Evolutionary conservation across 2,329 filamentous ascomycete genomes (phyloP), one percentile per base, ranked within the genome.

Genomic region (Aspergillus neoniger): DNA sequence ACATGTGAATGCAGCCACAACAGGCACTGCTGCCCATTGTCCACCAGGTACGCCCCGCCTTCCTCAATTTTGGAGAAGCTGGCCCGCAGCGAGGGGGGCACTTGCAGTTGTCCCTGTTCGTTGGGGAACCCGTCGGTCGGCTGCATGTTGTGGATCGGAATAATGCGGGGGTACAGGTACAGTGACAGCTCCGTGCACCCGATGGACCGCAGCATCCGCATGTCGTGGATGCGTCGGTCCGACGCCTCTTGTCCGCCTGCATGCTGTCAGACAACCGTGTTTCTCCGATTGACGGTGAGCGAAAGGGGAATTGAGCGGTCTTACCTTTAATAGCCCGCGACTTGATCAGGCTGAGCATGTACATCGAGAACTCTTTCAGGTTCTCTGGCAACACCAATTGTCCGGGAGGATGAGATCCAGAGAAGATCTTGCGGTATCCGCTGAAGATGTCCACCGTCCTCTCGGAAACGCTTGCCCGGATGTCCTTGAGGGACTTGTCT

Each of bases 301-400:
- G 52, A 47, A 36, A 47, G 19, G 50, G 30, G 10, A 32, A 32
- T 21, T 30, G 10, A 50, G 32, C n/a, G 43, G 9, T 9, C 69
- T 63, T 70, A 81, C 81, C 86, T 81, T 98, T 98, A 80, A 98
- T 92, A 2, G 94, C 93, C 60, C 95, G 88, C 59, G 87, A 93
- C 77, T 99, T 99, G 74, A 96, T 80, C 65, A 98, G 81, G 51
- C 91, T 89, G 9, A 99, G 87, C 78, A 96, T 91, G 76, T 95
- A 98, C 92, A 99, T 98, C 70, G 90, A 88, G 70, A 96, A 93
- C 74, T 99, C 95, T 74, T 98, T 98, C 30, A 99, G 85, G 67
- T 94, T 91, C 78, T 99, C 95, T 0, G 95, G 95, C 78, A 99
- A 87, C 30, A 99, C 92, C 30, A 99, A 86, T 76, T 99, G 93